Conservation (phyloP, 805 yeast genomes). For the Candida broadrunensis region DNA sequence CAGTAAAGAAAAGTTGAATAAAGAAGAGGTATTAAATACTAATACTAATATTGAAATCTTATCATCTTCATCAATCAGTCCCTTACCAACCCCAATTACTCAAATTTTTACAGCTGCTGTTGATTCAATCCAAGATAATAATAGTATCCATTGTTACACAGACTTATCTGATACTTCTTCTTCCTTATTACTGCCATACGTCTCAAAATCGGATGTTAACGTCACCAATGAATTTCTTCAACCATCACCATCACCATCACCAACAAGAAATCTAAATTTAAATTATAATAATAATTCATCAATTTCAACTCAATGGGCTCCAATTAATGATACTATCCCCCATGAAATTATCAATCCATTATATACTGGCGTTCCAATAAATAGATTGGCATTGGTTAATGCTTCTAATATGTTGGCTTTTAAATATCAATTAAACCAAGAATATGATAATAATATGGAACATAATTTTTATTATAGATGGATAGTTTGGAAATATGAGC, state of each 20-base stretch:
- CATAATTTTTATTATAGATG: conserved; percentile 16
- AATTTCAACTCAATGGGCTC: no score
- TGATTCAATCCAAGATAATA: no score
- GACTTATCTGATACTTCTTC: not conserved
- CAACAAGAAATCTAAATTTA: no score
- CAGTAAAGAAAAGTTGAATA: no score
- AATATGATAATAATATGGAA: conserved; percentile 8
- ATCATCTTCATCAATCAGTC: not conserved
- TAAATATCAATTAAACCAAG: conserved; percentile 10
- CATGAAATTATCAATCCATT: not conserved
- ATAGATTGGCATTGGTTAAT: conserved; percentile 13
- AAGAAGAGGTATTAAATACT: no score
- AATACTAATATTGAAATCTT: not conserved
- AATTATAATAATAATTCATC: no score
- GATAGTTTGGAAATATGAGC: conserved; percentile 11
- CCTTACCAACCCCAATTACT: not conserved
- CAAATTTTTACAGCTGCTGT: not conserved
- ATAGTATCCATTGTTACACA: not conserved
- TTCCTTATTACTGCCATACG: no score
- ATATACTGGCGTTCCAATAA: conserved; percentile 12
- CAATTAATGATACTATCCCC: not conserved
- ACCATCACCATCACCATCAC: no score
- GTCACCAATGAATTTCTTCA: no score
- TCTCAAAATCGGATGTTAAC: no score
- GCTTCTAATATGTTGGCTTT: conserved; percentile 9